Evolutionary conservation across 441 rosid species (phyloP), one percentile per base, ranked within the genome.

Genomic region (Brassica hybrid): DNA sequence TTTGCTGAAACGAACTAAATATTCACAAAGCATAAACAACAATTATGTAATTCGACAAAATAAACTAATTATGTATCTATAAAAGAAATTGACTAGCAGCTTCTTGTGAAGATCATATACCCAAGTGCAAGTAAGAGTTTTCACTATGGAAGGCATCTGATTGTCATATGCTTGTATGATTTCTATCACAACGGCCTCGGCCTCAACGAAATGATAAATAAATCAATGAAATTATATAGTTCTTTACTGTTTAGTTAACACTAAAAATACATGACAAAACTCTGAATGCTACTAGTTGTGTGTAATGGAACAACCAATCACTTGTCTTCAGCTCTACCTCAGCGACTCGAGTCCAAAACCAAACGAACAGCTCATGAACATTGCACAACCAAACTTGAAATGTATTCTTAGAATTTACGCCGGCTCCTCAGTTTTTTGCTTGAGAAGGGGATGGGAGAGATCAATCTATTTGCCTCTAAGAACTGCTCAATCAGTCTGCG

Each of bases 401-500:
- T 16, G 19, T 16, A 6, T 6, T 52, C 10, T 52, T 3, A 52
- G 19, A 52, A 16, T 52, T 52, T 52, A 9, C 58, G 58, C 58
- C 58, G 58, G 58, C 19, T 52, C 19, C 58, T 52, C 58, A 52
- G 10, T 52, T 7, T 52, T 52, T 52, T 52, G 58, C 30, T 65
- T n/a, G 57, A 25, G 19, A 65, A 41, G 4, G 66, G 10, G 17
- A 72, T 2, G 25, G 70, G 52, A 75, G 79, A 45, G 56, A 6
- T 50, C 13, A 80, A 50, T 60, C 83, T 66, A 75, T 83, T 60
- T 71, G 67, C 69, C 83, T 84, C 92, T 21, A 95, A 85, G 80
- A 89, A 95, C 75, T 88, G 90, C 83, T 95, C 97, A 14, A 93
- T 93, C 79, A 93, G 81, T 88, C 95, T 95, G 74, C 75, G 6